Conservation (phyloP, 805 yeast species). For the Yarrowia hollandica region DNA sequence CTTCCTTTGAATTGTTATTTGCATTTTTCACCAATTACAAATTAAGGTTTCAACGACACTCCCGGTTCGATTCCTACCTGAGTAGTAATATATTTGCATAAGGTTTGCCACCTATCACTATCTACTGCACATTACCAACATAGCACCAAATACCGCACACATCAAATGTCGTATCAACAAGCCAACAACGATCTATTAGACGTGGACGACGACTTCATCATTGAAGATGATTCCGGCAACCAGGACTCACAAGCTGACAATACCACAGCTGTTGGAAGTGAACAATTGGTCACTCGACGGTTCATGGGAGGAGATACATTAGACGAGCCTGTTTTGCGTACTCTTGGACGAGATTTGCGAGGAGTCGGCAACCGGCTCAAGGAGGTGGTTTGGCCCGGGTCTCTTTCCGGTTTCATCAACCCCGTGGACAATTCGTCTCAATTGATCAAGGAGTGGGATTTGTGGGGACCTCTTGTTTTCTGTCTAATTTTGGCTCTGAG, state of each 20-base stretch:
- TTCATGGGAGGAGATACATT: slow-evolving; percentile 69
- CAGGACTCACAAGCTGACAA: not conserved
- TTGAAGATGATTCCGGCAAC: not conserved
- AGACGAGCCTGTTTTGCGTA: slow-evolving; percentile 65
- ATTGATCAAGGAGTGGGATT: slow-evolving; percentile 40
- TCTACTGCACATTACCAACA: slow-evolving; percentile 1
- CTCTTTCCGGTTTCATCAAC: slow-evolving; percentile 34
- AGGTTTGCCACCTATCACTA: slow-evolving; percentile 17
- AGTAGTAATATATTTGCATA: too few relatives aligned
- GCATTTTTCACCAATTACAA: too few relatives aligned
- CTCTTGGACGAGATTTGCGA: slow-evolving; percentile 51
- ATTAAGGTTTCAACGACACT: not conserved
- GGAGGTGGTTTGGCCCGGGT: slow-evolving; percentile 47
- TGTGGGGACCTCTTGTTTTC: slow-evolving; percentile 70
- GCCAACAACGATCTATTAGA: slow-evolving; percentile 25
- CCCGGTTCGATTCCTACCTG: not conserved
- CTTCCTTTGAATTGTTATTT: too few relatives aligned
- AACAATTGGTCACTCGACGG: slow-evolving; percentile 47
- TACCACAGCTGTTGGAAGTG: slow-evolving; percentile 36
- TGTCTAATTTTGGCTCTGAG: slow-evolving; percentile 59
- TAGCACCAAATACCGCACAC: slow-evolving; percentile 1
- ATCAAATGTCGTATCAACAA: slow-evolving; percentile 15
- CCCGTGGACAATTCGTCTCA: slow-evolving; percentile 21
- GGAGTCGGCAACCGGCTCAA: slow-evolving; percentile 48
- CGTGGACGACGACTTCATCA: slow-evolving; percentile 27